These are phyloP conservation scores for Daldinia sp. DNA, from an alignment of 2,329 filamentous ascomycete species.

Conservation along the genomic window DNA sequence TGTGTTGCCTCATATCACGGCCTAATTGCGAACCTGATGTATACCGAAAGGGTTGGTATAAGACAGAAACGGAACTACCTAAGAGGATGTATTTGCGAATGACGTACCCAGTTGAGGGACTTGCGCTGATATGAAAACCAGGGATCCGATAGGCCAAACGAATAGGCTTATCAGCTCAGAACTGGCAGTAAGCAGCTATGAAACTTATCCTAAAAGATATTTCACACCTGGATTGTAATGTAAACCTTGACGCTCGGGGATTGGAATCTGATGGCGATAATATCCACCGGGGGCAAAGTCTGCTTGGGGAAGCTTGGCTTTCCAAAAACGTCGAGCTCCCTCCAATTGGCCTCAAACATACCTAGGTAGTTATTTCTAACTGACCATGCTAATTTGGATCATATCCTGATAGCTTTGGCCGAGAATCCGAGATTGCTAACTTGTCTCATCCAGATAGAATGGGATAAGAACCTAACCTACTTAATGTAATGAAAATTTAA, in stretches of 20 bases:
- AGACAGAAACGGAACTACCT: background rate
- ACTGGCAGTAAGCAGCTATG: background rate
- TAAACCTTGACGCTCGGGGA: background rate
- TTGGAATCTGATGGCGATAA: background rate
- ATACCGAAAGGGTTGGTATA: conserved; percentile 10
- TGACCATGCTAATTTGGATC: no score
- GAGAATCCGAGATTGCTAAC: no score
- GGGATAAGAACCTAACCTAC: no score
- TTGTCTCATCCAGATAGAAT: no score
- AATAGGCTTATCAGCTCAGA: background rate
- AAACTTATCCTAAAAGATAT: background rate
- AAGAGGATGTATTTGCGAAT: background rate
- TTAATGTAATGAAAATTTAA: no score
- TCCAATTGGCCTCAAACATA: no score
- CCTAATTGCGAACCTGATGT: conserved; percentile 18
- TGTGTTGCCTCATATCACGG: conserved; percentile 13
- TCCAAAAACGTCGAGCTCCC: background rate
- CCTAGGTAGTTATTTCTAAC: no score
- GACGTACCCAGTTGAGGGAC: background rate
- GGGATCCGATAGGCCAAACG: background rate
- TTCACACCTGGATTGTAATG: no score
- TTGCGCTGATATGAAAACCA: background rate
- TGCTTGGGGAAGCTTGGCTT: background rate
- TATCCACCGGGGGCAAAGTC: background rate
- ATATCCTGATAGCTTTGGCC: no score